Base-by-base conservation (phyloP, 78 protist genomes). In the Tieghemostelium lacteum region DNA sequence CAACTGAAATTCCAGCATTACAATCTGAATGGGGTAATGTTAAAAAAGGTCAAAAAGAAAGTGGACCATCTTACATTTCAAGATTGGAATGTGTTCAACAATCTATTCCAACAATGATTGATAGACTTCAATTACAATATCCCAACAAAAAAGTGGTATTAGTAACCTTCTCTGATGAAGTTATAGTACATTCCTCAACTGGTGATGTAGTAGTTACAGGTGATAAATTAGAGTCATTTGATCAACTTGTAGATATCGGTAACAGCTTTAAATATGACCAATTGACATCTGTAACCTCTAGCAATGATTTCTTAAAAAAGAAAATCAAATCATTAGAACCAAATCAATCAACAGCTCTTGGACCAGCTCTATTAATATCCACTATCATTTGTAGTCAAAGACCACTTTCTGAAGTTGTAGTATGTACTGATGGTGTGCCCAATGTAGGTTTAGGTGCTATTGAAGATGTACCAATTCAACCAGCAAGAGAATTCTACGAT, bases 361-460 rank as follows among this genome's bases (percentile, higher is more conserved):
- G 95, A 3, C 95, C 95, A 31, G 92, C 95, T 22, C 58, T 92
- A 17, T 37, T 85, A 1, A 22, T 85, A 24, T 33, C 86, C 14
- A 72, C 86, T 6, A 86, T 85, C 20, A 92, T 92, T 58, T 91
- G 91, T 10, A 36, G 85, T 4, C 77, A 75, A 26, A 70, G 62
- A 19, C 62, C 74, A 19, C 37, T 71, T 22, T 60, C 86, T 75
- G 75, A 77, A 36, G 92, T 92, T 40, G 75, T 92, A 16, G 52
- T 92, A 61, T 92, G 95, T 54, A 92, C 95, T 20, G 95, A 92
- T 57, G 95, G 95, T 55, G 60, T 92, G 57, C 93, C 95, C 34
- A 92, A 92, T 45, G 74, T 77, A n/a, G 92, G 92, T 29, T 28
- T 72, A n/a, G 92, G 95, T 50, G 66, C 91, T 0, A 63, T 73